phyloP scores from a whole-genome alignment of 371 early-diverging fungal genomes.

The Mortierella sp. region DNA sequence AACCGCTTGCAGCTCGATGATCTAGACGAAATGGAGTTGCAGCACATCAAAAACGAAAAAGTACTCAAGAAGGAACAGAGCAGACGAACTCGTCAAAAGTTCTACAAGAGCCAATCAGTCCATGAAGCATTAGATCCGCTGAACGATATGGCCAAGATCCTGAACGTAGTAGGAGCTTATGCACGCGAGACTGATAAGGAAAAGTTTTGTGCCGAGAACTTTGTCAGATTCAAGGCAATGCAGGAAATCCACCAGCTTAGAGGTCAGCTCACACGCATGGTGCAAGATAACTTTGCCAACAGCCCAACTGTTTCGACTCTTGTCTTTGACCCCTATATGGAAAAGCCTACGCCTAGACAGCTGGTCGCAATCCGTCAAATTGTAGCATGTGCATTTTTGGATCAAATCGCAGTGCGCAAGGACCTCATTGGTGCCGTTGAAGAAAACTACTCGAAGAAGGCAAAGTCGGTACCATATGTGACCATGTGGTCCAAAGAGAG shows the following conservation, averaged over 20 bases:
- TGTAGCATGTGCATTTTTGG: conserved; percentile 89
- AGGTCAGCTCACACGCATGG: conserved; percentile 85
- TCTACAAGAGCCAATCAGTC: conserved; percentile 64
- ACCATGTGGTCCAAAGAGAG: conserved; percentile 87
- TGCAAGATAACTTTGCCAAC: conserved; percentile 75
- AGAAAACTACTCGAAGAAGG: conserved; percentile 62
- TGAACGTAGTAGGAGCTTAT: conserved; percentile 91
- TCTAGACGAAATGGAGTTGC: conserved; percentile 56
- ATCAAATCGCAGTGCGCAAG: conserved; percentile 88
- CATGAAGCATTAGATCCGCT: conserved; percentile 79
- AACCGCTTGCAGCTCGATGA: conserved; percentile 28
- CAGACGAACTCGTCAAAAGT: conserved; percentile 63
- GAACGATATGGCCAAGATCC: conserved; percentile 87
- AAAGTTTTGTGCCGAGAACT: conserved; percentile 84
- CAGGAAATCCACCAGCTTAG: conserved; percentile 91
- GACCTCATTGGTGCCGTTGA: conserved; percentile 76
- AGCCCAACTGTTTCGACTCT: conserved; percentile 35
- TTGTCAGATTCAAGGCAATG: conserved; percentile 93
- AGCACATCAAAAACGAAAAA: conserved; percentile 60
- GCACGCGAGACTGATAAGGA: conserved; percentile 84
- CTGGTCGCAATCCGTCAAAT: conserved; percentile 85
- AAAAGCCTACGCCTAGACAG: conserved; percentile 81
- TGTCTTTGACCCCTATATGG: conserved; percentile 67
- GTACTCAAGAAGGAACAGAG: conserved; percentile 65
- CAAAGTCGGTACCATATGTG: conserved; percentile 74